These are phyloP conservation scores for Basidiobolus meristosporus DNA, from an alignment of 371 early-diverging fungal species.

Conservation along the genomic window DNA sequence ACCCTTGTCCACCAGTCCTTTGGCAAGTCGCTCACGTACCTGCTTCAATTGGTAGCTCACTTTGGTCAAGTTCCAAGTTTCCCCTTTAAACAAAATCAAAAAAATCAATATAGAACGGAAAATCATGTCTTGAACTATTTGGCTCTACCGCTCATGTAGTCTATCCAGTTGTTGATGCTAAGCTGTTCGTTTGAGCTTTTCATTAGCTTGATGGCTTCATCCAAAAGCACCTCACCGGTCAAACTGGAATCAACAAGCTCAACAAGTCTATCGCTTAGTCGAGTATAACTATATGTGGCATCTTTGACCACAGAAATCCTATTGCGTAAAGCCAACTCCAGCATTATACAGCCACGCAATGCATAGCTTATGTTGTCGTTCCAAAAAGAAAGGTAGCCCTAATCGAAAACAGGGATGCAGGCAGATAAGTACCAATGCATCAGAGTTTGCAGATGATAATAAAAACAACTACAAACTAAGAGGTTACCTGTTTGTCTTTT, in stretches of 20 bases:
- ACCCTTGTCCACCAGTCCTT: conserved; percentile 95
- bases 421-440: no score
- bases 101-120: background rate
- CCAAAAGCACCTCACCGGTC: conserved; percentile 87
- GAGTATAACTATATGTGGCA: conserved; percentile 58
- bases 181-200: conserved; percentile 43
- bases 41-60: conserved; percentile 92
- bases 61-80: conserved; percentile 94
- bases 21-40: conserved; percentile 89
- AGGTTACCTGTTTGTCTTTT: conserved; percentile 83
- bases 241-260: conserved; percentile 62
- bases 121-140: no score
- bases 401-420: no score
- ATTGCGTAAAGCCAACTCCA: conserved; percentile 82
- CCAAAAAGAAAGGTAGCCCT: conserved; percentile 95
- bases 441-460: no score
- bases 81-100: conserved; percentile 63
- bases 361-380: conserved; percentile 95
- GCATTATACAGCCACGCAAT: conserved; percentile 82
- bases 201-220: conserved; percentile 82
- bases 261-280: conserved; percentile 63
- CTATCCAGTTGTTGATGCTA: conserved; percentile 85
- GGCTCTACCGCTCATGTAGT: conserved; percentile 88
- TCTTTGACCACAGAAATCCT: conserved; percentile 71
- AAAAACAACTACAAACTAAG: no score